Evolutionary conservation across 2,329 filamentous ascomycete genomes (phyloP), one percentile per base, ranked within the genome.

Genomic region (Drechslerella dactyloides): DNA sequence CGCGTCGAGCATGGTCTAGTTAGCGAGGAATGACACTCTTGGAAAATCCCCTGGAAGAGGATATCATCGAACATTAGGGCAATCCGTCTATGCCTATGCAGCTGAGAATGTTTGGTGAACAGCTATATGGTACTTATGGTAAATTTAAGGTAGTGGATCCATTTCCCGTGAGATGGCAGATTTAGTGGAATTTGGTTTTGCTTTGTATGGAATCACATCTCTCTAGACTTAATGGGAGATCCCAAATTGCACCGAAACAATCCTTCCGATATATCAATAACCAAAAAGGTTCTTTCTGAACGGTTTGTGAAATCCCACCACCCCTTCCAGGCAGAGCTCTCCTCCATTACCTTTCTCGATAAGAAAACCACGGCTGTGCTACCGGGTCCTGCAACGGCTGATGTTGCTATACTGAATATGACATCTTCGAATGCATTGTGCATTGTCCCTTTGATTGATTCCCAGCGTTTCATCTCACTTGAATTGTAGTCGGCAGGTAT

Each of bases 391-490:
- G 13, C 33, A 37, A 37, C 33, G 33, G 33, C 33, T 37, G 33
- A 37, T 13, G 33, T 37, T 37, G 13, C 33, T 37, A 37, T 13
- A 13, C 33, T 37, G 33, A 37, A 37, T 13, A 13, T 13, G 13
- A 37, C 33, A 37, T 37, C 33, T 13, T 37, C 33, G 33, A 37
- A 7, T 48, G 44, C 44, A 48, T 48, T 48, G 15, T 48, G 7
- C 44, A 21, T 48, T n/a, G 19, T 48, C 19, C 44, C 17, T 48
- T 48, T 48, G 15, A 48, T n/a, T n/a, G 44, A 48, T n/a, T 48
- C 44, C 19, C 44, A 7, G 19, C 19, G 6, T 6, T 6, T 48
- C 44, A 48, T 48, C 44, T 7, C 44, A 17, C 44, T 48, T n/a
- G 44, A 48, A n/a, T 48, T n/a, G 19, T 48, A 48, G 44, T 48